Conservation (phyloP, 2,329 filamentous ascomycete species). For the Thelonectria rubi region DNA sequence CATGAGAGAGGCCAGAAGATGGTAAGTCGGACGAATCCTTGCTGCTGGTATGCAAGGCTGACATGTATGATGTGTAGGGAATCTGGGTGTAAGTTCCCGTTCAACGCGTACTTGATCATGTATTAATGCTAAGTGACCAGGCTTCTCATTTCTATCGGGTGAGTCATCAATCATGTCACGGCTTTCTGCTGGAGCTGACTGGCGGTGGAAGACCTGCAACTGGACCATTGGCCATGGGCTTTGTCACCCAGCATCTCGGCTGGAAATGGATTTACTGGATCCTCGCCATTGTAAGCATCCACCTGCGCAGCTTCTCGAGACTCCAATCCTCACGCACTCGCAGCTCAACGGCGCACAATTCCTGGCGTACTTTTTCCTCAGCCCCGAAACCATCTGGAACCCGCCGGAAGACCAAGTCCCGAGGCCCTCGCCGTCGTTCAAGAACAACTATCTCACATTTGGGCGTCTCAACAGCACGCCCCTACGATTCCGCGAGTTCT, state of each 20-base stretch:
- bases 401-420: not conserved
- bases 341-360: not conserved
- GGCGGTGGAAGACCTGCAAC: not conserved
- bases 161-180: not conserved
- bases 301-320: no score
- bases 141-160: slow-evolving; percentile 3
- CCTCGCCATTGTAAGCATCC: not conserved
- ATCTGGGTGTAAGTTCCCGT: not conserved
- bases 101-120: not conserved
- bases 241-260: not conserved
- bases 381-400: not conserved
- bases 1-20: slow-evolving; percentile 1
- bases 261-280: slow-evolving; percentile 7
- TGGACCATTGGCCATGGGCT: not conserved
- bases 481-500: not conserved
- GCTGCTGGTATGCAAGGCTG: not conserved
- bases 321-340: not conserved
- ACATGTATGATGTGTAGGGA: not conserved
- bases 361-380: not conserved
- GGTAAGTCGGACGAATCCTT: not conserved
- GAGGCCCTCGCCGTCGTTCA: not conserved
- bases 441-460: not conserved
- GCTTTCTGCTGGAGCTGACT: not conserved
- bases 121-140: not conserved
- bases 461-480: not conserved